A percentile compares a stretch with the other conserved stretches of the same genome.
Evolutionary conservation across 345 rosid genomes (phyloP).

Genomic region (Citrus medica): DNA sequence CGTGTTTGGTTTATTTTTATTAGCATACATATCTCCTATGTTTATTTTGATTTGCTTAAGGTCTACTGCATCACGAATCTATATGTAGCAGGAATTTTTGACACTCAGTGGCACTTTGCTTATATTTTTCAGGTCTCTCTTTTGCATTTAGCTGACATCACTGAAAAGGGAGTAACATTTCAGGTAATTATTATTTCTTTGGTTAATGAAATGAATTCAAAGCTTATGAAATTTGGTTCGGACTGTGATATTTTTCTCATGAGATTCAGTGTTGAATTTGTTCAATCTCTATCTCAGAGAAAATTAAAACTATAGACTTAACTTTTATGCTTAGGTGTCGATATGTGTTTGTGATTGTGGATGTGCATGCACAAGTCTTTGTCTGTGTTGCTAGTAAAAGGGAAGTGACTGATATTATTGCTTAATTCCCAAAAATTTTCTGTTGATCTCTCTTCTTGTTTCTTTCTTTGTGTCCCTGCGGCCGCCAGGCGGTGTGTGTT

Average conservation of each 20-base stretch:
- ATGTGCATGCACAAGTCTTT: no score
- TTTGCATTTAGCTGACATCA: conserved; percentile 75
- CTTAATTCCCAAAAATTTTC: not conserved
- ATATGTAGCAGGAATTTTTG: not conserved
- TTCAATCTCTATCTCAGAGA: not conserved
- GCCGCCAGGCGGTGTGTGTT: not conserved
- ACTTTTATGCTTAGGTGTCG: not conserved
- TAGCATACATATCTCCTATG: not conserved
- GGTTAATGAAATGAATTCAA: not conserved
- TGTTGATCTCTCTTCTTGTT: not conserved
- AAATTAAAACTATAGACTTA: not conserved
- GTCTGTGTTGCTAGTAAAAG: not conserved
- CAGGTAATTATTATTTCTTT: conserved; percentile 39
- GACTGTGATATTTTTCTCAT: not conserved
- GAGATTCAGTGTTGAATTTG: not conserved
- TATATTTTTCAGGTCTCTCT: conserved; percentile 58
- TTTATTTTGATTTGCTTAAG: not conserved
- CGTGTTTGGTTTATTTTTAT: not conserved
- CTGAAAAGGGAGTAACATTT: conserved; percentile 78
- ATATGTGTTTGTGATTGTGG: not conserved
- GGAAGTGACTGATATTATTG: not conserved
- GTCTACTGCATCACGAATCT: not conserved
- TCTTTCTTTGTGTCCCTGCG: not conserved
- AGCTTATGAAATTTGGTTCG: not conserved
- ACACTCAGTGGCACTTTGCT: not conserved